A percentile compares a stretch with the other conserved stretches of the same genome.
Evolutionary conservation across 768 basidiomycete species (phyloP).

Genomic region (Pulveroboletus sp.): DNA sequence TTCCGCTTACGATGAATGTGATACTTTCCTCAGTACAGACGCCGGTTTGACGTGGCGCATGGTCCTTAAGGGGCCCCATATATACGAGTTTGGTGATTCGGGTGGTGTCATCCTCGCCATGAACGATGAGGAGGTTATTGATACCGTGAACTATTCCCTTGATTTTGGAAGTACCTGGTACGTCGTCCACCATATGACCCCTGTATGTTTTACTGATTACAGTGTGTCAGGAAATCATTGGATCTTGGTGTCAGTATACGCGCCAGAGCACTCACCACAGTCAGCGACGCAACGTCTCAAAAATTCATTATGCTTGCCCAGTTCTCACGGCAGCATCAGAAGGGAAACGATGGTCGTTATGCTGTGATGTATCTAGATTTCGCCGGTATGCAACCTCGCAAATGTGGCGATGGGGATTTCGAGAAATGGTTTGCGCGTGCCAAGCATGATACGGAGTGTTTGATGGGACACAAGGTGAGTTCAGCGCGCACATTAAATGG

Average conservation of each 20-base stretch:
- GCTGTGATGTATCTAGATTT: conserved; percentile 85
- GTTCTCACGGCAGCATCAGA: conserved; percentile 57
- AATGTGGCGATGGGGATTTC: conserved; percentile 71
- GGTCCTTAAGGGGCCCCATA: conserved; percentile 71
- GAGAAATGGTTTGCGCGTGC: conserved; percentile 86
- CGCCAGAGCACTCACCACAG: conserved; percentile 75
- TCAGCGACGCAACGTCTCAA: conserved; percentile 94
- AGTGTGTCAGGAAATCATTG: conserved; percentile 55
- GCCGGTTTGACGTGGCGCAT: conserved; percentile 86
- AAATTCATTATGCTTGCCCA: conserved; percentile 90
- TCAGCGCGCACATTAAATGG: neutral
- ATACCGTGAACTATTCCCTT: conserved; percentile 69
- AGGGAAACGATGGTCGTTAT: conserved; percentile 51
- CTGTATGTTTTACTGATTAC: neutral
- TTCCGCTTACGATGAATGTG: conserved; percentile 74
- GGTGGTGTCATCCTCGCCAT: conserved; percentile 77
- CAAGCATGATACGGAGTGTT: conserved; percentile 60
- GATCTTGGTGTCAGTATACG: conserved; percentile 67
- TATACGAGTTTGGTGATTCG: conserved; percentile 94
- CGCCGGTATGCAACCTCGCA: conserved; percentile 53
- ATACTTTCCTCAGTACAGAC: conserved; percentile 91
- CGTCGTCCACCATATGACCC: conserved; percentile 26
- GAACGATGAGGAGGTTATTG: conserved; percentile 78
- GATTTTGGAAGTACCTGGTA: conserved; percentile 85
- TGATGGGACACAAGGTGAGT: conserved; percentile 91